Evolutionary conservation across 495 filamentous ascomycete genomes (phyloP), one percentile per base, ranked within the genome.

Genomic region (Penicillium longicatenatum): DNA sequence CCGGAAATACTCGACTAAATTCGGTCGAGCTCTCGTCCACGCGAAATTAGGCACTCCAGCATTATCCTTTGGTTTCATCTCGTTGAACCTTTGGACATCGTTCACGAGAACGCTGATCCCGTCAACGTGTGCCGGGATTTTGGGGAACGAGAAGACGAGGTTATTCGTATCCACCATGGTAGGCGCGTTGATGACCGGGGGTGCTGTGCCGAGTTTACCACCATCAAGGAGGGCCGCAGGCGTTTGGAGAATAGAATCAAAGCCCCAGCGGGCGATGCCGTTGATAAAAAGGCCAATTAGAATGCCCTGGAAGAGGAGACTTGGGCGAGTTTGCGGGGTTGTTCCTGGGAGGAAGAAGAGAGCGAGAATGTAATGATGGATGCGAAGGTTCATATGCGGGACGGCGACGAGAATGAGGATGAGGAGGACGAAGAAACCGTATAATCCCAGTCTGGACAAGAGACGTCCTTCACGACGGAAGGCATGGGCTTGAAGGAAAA

Each of bases 1-100:
- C 16, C 90, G 76, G 70, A 95, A 93, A 64, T 91, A 95, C 72
- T 91, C 88, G 9, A 83, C 79, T 37, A 75, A 72, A 3, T 66
- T 68, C 70, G 72, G 11, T 64, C 71, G 73, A 16, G 78, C 57
- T 10, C 77, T 64, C 3, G 68, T 70, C 77, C 77, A 80, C 24
- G 65, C 67, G 50, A 91, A 61, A 70, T 67, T 55, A 50, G 73
- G 76, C 52, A 77, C 69, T 47, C 10, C n/a, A 0, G 42, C 62
- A 61, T 20, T 70, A 73, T 45, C 73, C n/a, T 17, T 79, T 2
- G 69, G 54, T 52, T 84, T 82, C 54, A 75, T 66, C 11, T 52
- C 58, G 24, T 69, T 69, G 52, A 67, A 84, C 3, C 84, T 73
- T 66, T 83, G 75, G 8, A 86, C 83, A 53, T 86, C 84, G 57